phyloP scores from a whole-genome alignment of 2,329 filamentous ascomycete species.

The Colletotrichum sp. region DNA sequence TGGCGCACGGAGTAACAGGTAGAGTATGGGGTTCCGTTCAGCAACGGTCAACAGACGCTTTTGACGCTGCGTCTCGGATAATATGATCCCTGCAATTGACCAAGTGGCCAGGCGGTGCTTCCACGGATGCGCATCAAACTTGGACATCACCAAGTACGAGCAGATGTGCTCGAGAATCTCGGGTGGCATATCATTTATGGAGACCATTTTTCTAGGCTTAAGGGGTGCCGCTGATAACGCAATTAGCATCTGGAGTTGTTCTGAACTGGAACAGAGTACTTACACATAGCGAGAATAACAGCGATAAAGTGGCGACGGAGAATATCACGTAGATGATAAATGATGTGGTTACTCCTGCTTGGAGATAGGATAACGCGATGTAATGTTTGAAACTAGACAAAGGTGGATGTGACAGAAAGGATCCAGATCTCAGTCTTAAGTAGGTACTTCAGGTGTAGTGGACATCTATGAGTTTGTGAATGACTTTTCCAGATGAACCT shows the following conservation, averaged over 20 bases:
- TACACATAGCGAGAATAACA: neutral
- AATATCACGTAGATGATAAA: neutral
- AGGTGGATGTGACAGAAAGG: neutral
- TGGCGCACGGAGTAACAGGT: neutral
- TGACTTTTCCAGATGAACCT: neutral
- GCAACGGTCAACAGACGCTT: neutral
- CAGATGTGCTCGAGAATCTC: neutral
- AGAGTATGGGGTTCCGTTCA: neutral
- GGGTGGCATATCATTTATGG: neutral
- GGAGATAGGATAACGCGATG: neutral
- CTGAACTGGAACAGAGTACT: rapidly evolving
- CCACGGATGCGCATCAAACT: neutral
- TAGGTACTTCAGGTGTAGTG: neutral
- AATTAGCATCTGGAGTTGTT: neutral
- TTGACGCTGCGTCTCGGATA: neutral
- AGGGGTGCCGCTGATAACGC: rapidly evolving
- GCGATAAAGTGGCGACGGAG: rapidly evolving
- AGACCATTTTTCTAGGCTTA: neutral
- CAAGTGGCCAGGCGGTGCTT: neutral
- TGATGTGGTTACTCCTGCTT: rapidly evolving
- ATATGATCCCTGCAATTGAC: rapidly evolving
- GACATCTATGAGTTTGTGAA: neutral
- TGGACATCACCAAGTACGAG: neutral
- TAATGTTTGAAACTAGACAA: neutral
- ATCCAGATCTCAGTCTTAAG: neutral